Evolutionary conservation across 2,329 filamentous ascomycete genomes (phyloP).

Genomic region (Pseudohalonectria lignicola): DNA sequence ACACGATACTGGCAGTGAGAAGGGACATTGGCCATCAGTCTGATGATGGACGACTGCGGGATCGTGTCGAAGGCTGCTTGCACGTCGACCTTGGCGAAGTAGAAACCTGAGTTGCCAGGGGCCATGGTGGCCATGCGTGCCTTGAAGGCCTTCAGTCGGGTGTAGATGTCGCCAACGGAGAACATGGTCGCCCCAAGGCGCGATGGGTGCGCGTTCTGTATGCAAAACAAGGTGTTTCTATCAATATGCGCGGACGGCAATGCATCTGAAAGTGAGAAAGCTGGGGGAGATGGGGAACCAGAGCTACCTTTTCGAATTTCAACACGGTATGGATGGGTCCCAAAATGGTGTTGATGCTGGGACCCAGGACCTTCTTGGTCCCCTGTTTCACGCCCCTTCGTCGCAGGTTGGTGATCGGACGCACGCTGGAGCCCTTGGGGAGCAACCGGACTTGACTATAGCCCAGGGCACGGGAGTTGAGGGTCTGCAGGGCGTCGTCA

Average conservation of each 20-base stretch:
- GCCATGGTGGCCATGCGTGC: slow-evolving; percentile 26
- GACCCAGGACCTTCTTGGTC: slow-evolving; percentile 42
- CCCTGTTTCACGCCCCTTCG: slow-evolving; percentile 42
- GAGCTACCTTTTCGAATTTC: slow-evolving; percentile 60
- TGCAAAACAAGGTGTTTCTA: too few species aligned
- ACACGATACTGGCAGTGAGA: slow-evolving; percentile 55
- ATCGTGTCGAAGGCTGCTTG: slow-evolving; percentile 92
- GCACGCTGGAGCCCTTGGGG: slow-evolving; percentile 65
- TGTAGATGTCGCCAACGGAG: slow-evolving; percentile 71
- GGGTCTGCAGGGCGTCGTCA: slow-evolving; percentile 40
- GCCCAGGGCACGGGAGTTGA: slow-evolving; percentile 56
- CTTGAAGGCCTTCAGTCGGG: slow-evolving; percentile 61
- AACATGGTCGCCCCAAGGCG: slow-evolving; percentile 71
- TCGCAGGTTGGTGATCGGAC: slow-evolving; percentile 81
- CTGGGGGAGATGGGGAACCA: background rate
- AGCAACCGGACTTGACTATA: slow-evolving; percentile 71
- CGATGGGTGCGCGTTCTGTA: slow-evolving; percentile 35
- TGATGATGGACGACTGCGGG: slow-evolving; percentile 64
- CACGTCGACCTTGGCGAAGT: slow-evolving; percentile 89
- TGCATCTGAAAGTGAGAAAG: background rate
- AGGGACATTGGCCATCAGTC: slow-evolving; percentile 49
- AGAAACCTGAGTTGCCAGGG: slow-evolving; percentile 37
- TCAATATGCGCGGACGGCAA: too few species aligned
- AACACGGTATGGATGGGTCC: slow-evolving; percentile 66
- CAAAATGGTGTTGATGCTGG: slow-evolving; percentile 53